Evolutionary conservation across 441 rosid genomes (phyloP).

Genomic region (Populus hybrid): DNA sequence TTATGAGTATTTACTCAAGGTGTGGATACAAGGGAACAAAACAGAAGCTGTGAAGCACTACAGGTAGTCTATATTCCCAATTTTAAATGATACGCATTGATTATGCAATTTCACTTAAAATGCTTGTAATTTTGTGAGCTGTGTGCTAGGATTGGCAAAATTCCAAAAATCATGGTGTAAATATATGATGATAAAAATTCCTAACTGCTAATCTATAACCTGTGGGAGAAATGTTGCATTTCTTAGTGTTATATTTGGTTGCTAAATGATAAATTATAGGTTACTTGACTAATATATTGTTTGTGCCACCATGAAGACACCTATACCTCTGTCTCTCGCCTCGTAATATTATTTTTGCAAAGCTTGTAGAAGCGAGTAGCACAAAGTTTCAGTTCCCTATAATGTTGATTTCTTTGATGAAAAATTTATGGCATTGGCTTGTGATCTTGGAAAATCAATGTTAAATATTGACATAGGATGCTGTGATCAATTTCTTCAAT

Average conservation of each 20-base stretch:
- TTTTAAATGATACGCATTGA: neutral
- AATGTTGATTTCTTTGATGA: neutral
- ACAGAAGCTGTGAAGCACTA: slow-evolving; percentile 66
- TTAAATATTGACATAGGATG: neutral
- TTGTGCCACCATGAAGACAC: neutral
- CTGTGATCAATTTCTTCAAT: neutral
- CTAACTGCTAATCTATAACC: neutral
- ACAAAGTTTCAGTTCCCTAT: neutral
- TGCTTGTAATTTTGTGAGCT: neutral
- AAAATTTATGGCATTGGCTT: neutral
- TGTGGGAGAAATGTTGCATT: neutral
- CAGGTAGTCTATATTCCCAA: slow-evolving; percentile 45
- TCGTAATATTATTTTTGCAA: too few relatives aligned
- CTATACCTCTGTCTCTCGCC: neutral
- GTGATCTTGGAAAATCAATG: neutral
- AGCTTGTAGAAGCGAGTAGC: neutral
- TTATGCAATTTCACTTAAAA: neutral
- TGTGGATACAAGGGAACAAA: slow-evolving; percentile 94
- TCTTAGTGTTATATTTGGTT: neutral
- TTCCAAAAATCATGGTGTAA: neutral
- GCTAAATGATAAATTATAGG: neutral
- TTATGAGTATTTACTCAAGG: slow-evolving; percentile 96
- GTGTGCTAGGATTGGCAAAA: neutral
- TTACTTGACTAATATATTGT: neutral
- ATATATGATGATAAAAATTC: neutral